Base-by-base conservation (phyloP, 345 rosid species). In the Rubroshorea leprosula region DNA sequence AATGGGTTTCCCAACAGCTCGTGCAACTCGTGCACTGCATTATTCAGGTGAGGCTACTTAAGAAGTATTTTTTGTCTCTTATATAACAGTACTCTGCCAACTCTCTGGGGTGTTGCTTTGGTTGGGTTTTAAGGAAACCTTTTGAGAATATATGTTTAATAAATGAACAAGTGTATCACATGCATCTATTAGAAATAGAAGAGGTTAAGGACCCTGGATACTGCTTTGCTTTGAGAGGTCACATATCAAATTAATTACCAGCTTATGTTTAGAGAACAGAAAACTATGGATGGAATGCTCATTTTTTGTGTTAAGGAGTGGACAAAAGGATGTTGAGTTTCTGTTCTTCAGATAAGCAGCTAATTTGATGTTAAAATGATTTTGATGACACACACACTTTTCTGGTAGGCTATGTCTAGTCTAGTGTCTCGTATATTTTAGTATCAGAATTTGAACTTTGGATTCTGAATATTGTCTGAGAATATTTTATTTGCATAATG, bases 21-120 rank as follows among this genome's bases (percentile, higher is more conserved):
- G 94, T 49, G 94, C 99, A 57, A 89, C 85, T 39, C 79, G 97
- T 49, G 97, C 99, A 38, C 96, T 93, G 65, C 85, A 93, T 75
- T 86, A 70, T 79, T 84, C 96, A 73, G 97, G 99, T 83, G 58
- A 65, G 69, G 41, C 24, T 55, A 29, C 35, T 29, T 3, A 29
- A 29, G 4, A 29, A 29, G 4, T 29, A 29, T 29, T 29, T 29
- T 29, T 29, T 9, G 9, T 29, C 35, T 29, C 9, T 29, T 9
- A 29, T 29, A 4, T 29, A 29, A 29, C 9, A 29, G 9, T 29
- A n/a, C n/a, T n/a, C n/a, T n/a, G n/a, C n/a, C n/a, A 29, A 29
- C 9, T 29, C 9, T 29, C 4, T 29, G 35, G 16, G 16, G 10
- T 7, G 16, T 6, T 8, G 45, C 45, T 41, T 41, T 41, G 5